Conservation (phyloP, 2,329 filamentous ascomycete genomes). For the Leptographium procerum region DNA sequence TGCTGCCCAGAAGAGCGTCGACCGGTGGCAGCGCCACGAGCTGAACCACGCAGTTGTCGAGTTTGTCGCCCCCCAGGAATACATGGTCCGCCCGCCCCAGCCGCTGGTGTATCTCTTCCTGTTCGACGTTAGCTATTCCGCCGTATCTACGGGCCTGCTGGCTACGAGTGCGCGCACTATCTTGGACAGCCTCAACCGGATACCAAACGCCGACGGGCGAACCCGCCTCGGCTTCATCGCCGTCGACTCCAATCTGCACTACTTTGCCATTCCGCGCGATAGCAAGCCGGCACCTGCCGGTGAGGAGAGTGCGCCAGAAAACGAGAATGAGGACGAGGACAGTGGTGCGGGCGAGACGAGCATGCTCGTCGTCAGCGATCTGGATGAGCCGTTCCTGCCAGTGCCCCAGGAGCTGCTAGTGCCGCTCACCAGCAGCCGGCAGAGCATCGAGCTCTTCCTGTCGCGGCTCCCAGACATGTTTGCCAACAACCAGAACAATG, state of each 20-base stretch:
- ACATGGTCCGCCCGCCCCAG: constrained; percentile 96
- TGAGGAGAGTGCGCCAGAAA: constrained; percentile 20
- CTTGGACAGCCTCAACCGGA: constrained; percentile 85
- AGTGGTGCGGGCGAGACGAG: constrained; percentile 52
- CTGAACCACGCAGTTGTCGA: constrained; percentile 95
- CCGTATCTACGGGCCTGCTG: constrained; percentile 80
- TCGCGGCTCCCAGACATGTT: constrained; percentile 93
- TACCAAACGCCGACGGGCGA: constrained; percentile 93
- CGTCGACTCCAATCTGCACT: constrained; percentile 88
- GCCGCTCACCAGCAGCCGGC: constrained; percentile 75
- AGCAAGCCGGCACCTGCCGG: constrained; percentile 6
- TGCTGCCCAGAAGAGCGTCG: constrained; percentile 77
- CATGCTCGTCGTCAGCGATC: constrained; percentile 89
- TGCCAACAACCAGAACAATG: constrained; percentile 79
- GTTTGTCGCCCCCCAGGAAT: constrained; percentile 95
- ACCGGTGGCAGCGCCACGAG: constrained; percentile 85
- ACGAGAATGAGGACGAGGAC: constrained; percentile 67
- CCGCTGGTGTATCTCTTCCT: constrained; percentile 92
- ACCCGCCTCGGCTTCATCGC: constrained; percentile 92
- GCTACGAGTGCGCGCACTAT: constrained; percentile 91
- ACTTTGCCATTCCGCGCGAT: constrained; percentile 69
- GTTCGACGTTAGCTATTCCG: constrained; percentile 85
- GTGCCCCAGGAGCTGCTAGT: constrained; percentile 87
- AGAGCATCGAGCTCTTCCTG: constrained; percentile 85
- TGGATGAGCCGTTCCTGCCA: constrained; percentile 93